Evolutionary conservation across 139 green algal species (phyloP), one percentile per base, ranked within the genome.

Genomic region (Chlamydomonas incerta): DNA sequence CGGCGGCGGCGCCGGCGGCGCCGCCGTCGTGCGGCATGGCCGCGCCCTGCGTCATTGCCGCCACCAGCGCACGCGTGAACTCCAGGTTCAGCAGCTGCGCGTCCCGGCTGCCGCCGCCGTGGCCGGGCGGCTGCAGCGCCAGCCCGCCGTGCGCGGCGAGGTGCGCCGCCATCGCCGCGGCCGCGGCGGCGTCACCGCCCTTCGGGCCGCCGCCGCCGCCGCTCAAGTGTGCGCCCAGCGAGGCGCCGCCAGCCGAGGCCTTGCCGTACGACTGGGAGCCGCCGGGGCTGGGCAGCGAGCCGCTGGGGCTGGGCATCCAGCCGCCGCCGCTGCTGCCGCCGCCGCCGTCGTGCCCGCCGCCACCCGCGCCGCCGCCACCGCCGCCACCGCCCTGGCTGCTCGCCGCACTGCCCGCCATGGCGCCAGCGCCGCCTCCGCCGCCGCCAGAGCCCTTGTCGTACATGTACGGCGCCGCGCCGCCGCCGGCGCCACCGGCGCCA

Each of bases 21-120:
- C 5, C 41, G 41, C 41, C 41, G 41, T 20, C 14, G 31, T 72
- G 13, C 17, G 17, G 67, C 67, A 72, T 28, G 4, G 31, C 69
- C 29, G 35, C 35, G 69, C 37, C 67, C 26, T 57, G 55, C 74
- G 4, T 4, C 76, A 74, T 65, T 46, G 24, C n/a, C 0, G 35
- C 37, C 63, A 83, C 76, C 46, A 84, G 52, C 2, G n/a, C 31
- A 6, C 77, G 77, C n/a, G 79, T 85, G 31, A 33, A 69, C 47
- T 85, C 79, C 31, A 85, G n/a, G 46, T 85, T 68, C 0, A 68
- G 0, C 3, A 70, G 63, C n/a, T 70, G 63, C 29, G 63, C 5
- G n/a, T 70, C n/a, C 26, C 17, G n/a, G 63, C n/a, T 37, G 63
- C n/a, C 14, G 67, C 67, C 33, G 77, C 29, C 77, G 34, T 66